A percentile compares a stretch with the other conserved stretches of the same genome.
Conservation (phyloP, 768 basidiomycete species). For the Rhizopogon rudus region DNA sequence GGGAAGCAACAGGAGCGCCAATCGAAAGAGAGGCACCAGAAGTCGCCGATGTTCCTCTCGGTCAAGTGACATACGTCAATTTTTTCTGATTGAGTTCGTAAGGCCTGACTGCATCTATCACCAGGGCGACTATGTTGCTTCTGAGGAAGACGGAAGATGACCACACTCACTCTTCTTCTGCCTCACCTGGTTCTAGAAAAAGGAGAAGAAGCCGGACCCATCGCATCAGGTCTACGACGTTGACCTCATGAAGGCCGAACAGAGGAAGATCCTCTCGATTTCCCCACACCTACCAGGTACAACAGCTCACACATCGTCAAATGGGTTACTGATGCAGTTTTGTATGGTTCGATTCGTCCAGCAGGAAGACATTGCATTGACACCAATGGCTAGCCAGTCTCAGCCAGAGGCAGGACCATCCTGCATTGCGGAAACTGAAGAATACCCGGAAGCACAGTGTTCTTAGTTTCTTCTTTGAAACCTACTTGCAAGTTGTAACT, state of each 20-base stretch:
- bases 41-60: background rate
- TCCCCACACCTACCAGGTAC: too few species aligned
- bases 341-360: background rate
- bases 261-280: too few species aligned
- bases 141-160: background rate
- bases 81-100: background rate
- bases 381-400: background rate
- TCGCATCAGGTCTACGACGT: background rate
- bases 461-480: background rate
- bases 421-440: background rate
- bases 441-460: background rate
- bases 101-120: background rate
- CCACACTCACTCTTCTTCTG: background rate
- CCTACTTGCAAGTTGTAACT: too few species aligned
- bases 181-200: background rate
- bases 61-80: background rate
- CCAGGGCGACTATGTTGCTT: background rate
- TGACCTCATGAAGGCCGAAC: background rate
- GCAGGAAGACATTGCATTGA: background rate
- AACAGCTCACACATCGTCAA: background rate
- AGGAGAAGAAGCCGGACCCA: background rate
- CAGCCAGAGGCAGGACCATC: background rate
- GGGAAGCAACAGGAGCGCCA: background rate
- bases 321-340: background rate
- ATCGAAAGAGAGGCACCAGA: background rate